Evolutionary conservation across 768 basidiomycete genomes (phyloP), one percentile per base, ranked within the genome.

Genomic region (Flagelloscypha sp.): DNA sequence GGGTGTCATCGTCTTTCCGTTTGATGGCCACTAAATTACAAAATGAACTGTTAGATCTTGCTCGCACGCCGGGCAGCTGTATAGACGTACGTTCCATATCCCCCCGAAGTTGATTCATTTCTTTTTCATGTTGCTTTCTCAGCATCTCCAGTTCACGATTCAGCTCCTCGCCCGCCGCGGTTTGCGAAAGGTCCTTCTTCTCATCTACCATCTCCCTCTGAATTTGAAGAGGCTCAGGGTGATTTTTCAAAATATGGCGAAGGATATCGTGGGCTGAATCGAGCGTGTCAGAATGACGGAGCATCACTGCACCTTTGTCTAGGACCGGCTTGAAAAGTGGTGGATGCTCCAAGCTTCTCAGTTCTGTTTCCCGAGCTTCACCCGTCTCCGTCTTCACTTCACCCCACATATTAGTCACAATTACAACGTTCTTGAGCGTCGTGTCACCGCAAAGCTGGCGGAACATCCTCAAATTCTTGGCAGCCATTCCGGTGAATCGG

Each of bases 321-420:
- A 70, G 53, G 12, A 56, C 63, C 15, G 60, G 57, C 45, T 65
- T 63, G 54, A 68, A 71, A 48, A 66, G 66, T 33, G n/a, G n/a
- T n/a, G n/a, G n/a, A n/a, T n/a, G n/a, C n/a, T 57, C 56, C 25
- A 57, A 53, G 4, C 43, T 44, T 3, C 42, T 44, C 5, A 76
- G 63, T 44, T 75, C 72, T 1, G 36, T 38, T 44, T 77, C 74
- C 17, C 74, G 57, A 3, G 53, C 53, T 39, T 58, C 57, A 12
- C 67, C 69, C n/a, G 61, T 21, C 28, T 56, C 55, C 27, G 43
- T 46, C 30, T 53, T 54, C 24, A 70, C 61, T 40, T 59, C 54
- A 4, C 57, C 63, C 72, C 74, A 74, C 68, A 68, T 74, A 24
- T 61, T 75, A 29, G 74, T 74, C 33, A 65, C 65, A 40, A 76